phyloP scores from a whole-genome alignment of 768 basidiomycete genomes.

The Pisolithus albus region DNA sequence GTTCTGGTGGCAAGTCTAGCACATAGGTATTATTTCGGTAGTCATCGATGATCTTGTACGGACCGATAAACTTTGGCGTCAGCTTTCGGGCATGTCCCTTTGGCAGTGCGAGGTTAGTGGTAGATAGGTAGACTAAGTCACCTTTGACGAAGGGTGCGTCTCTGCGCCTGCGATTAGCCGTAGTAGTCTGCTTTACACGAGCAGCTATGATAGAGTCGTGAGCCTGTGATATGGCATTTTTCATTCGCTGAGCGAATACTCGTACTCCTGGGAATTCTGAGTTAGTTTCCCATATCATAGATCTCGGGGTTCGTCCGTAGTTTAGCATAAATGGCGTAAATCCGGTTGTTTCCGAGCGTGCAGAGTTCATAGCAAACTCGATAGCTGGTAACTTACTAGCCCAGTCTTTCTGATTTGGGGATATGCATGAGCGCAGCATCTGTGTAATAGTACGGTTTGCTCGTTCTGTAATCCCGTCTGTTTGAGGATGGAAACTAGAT shows the following conservation, averaged over 20 bases:
- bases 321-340: conserved; percentile 33
- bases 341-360: conserved; percentile 28
- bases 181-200: conserved; percentile 19
- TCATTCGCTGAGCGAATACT: conserved; percentile 17
- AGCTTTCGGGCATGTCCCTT: conserved; percentile 27
- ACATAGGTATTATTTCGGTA: conserved; percentile 15
- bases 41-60: conserved; percentile 19
- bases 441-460: conserved; percentile 28
- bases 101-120: conserved; percentile 29
- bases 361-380: conserved; percentile 34
- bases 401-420: conserved; percentile 26
- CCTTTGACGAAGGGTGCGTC: conserved; percentile 16
- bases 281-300: conserved; percentile 25
- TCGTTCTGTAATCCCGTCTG: conserved; percentile 31
- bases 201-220: conserved; percentile 23
- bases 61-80: conserved; percentile 31
- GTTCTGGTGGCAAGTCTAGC: conserved; percentile 22
- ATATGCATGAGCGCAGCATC: conserved; percentile 22
- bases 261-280: conserved; percentile 22
- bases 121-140: conserved; percentile 30
- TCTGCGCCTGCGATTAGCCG: conserved; percentile 17
- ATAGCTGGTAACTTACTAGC: conserved; percentile 21
- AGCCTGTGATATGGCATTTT: conserved; percentile 18
- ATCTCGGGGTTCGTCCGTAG: conserved; percentile 22
- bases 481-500: conserved; percentile 29